Base-by-base conservation (phyloP, 2,329 filamentous ascomycete genomes). In the Amauroascus verrucosus region DNA sequence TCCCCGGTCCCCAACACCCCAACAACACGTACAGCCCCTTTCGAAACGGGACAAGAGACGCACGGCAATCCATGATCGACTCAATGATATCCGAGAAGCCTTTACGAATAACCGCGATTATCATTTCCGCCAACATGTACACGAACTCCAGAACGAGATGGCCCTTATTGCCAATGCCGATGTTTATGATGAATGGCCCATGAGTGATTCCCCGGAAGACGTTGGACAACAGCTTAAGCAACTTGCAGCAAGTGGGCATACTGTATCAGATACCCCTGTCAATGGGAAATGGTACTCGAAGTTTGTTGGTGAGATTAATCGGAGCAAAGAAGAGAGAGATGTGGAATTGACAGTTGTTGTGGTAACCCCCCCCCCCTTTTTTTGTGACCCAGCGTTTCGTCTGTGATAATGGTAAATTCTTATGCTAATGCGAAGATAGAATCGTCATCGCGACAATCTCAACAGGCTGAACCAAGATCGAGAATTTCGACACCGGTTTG, bases 21-120 rank as follows among this genome's bases (percentile, higher is more conserved):
- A 40, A 20, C 51, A 53, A 43, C 32, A 47, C 18, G 20, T 22
- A 2, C 43, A 30, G 35, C 74, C 72, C 20, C 63, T 79, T 45
- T 91, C 88, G 38, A 96, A 96, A 75, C 82, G 88, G 69, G 91
- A 97, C 72, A 93, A 94, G 70, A 84, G 90, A 66, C 84, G 89
- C 57, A 87, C 87, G 63, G 82, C 84, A 63, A 81, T 96, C 57
- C 81, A 83, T 60, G 89, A 95, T 57, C 84, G 86, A 58, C 79
- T 95, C 6, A 78, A 81, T 38, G 80, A 83, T 53, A 82, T 96
- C 70, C 83, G 84, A 52, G 81, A 85, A 51, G 83, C 83, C 60
- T 91, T 95, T 70, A 81, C 82, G 58, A 80, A 84, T 58, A 89
- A 95, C 64, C 81, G 87, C 59, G 88, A 95, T 68, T 76, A 80